A percentile compares a stretch with the other conserved stretches of the same genome.
phyloP scores from a whole-genome alignment of 2,329 filamentous ascomycete genomes.

The Diaporthe destruens region DNA sequence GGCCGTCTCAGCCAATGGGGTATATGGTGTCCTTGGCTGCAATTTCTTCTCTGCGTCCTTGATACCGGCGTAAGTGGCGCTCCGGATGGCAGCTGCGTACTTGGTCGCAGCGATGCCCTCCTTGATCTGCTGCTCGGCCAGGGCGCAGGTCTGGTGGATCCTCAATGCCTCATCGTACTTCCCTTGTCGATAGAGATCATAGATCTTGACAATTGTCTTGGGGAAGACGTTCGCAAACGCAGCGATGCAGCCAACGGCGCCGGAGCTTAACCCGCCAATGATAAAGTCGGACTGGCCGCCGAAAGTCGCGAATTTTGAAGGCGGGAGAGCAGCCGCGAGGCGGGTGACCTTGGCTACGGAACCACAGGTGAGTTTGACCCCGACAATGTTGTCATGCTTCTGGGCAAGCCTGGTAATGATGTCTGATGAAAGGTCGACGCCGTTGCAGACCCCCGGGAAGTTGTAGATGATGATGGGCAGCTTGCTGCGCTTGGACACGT shows the following conservation, averaged over 20 bases:
- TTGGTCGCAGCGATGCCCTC: conserved; percentile 72
- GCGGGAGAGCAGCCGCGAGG: conserved; percentile 60
- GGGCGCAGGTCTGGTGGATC: conserved; percentile 69
- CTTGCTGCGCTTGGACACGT: conserved; percentile 61
- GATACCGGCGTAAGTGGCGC: conserved; percentile 55
- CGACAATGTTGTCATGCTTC: conserved; percentile 65
- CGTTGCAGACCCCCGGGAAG: conserved; percentile 74
- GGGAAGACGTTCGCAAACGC: conserved; percentile 71
- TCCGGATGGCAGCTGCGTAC: conserved; percentile 70
- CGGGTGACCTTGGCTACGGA: conserved; percentile 72
- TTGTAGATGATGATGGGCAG: conserved; percentile 73
- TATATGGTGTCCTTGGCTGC: conserved; percentile 16
- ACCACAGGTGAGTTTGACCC: conserved; percentile 73
- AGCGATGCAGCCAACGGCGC: conserved; percentile 68
- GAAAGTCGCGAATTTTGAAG: conserved; percentile 69
- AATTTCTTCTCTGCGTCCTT: conserved; percentile 18
- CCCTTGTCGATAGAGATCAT: conserved; percentile 67
- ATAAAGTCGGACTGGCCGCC: conserved; percentile 79
- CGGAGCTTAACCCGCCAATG: conserved; percentile 67
- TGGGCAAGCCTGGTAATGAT: conserved; percentile 65
- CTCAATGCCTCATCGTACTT: conserved; percentile 67
- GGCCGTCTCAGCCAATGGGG: neutral
- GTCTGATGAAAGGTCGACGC: conserved; percentile 73
- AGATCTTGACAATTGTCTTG: conserved; percentile 65
- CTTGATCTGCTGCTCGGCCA: conserved; percentile 73